Evolutionary conservation across 2,329 filamentous ascomycete genomes (phyloP), one percentile per base, ranked within the genome.

Genomic region (Didymella lethalis): DNA sequence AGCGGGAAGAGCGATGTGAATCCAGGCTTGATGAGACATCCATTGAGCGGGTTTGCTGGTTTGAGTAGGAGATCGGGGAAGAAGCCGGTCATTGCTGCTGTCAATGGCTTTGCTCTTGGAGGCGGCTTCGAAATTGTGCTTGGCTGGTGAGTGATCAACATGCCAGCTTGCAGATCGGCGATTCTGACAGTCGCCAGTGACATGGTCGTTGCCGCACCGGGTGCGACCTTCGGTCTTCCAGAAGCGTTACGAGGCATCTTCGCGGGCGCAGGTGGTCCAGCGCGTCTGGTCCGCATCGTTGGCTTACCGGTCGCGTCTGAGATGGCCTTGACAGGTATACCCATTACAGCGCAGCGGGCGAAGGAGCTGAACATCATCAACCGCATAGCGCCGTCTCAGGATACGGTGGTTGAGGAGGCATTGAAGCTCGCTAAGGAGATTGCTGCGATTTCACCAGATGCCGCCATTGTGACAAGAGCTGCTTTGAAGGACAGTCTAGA

Each of bases 41-140:
- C 83, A 1, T 54, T 77, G 1, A 72, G 71, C 58, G 86, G 86
- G 0, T 86, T 87, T 67, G 82, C 78, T 36, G 86, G 85, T 0
- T 69, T 89, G 14, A 85, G 83, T 40, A 77, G 83, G 40, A 78
- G 87, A 12, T 73, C 74, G 12, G 86, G 87, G 0, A 87, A 85
- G 77, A 87, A 87, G 72, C 85, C 85, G 1, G 79, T 87, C 45
- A 84, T 87, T 68, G 84, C 84, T 8, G 85, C 85, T 2, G 83
- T 86, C 3, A 87, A 87, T 72, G 85, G 85, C 0, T 80, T 83
- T 59, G 83, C 84, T 1, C 75, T 85, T 46, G 85, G 85, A 0
- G 85, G 85, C 4, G 85, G 85, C 0, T 86, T 85, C 63, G 85
- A 87, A 73, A 83, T 85, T 64, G 79, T 81, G 8, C 72, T 85